Conservation (phyloP, 345 rosid genomes). For the Murraya paniculata region DNA sequence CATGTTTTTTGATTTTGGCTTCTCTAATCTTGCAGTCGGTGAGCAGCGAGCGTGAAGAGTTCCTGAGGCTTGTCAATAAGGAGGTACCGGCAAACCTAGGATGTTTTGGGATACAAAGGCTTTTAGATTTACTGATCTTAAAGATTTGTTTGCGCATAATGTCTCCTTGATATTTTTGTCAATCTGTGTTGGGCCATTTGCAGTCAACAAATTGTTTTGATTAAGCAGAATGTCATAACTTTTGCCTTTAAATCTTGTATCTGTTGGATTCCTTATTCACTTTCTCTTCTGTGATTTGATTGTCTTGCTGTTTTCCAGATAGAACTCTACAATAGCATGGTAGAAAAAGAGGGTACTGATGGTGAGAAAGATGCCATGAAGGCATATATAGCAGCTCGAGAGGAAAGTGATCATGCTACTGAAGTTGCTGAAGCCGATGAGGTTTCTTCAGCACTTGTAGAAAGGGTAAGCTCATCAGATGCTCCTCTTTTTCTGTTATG, state of each 20-base stretch:
- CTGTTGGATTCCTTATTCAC: background rate
- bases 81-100: conserved; percentile 53
- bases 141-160: background rate
- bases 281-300: background rate
- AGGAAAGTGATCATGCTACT: conserved; percentile 46
- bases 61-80: conserved; percentile 76
- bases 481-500: background rate
- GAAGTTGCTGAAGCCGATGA: conserved; percentile 53
- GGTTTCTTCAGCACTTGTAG: conserved; percentile 78
- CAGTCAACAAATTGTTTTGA: background rate
- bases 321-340: conserved; percentile 83
- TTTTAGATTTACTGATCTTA: background rate
- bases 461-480: conserved; percentile 41
- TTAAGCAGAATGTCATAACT: background rate
- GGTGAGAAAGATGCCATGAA: conserved; percentile 69
- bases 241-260: background rate
- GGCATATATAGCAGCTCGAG: conserved; percentile 87
- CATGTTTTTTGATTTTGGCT: conserved; percentile 14
- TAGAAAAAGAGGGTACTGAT: conserved; percentile 62
- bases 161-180: background rate
- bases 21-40: conserved; percentile 65
- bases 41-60: conserved; percentile 83
- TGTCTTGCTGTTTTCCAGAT: conserved; percentile 46
- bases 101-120: background rate
- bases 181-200: background rate